Conservation (phyloP, 176 grass and related monocot species). For the Elaeis guineensis region DNA sequence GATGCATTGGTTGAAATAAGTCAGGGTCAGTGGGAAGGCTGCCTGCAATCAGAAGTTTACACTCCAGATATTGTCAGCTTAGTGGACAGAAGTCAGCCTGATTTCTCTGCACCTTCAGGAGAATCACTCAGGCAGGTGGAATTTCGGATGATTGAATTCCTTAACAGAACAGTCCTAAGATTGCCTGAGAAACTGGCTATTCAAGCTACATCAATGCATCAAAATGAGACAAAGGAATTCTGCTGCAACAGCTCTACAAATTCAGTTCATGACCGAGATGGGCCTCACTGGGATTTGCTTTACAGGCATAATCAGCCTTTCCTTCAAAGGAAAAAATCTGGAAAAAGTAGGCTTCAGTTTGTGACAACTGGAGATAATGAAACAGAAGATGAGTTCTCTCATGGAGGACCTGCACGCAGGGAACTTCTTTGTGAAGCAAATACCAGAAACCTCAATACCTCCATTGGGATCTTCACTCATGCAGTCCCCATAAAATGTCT, state of each 20-base stretch:
- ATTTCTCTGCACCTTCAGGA: constrained; percentile 28
- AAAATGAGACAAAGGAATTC: constrained; percentile 14
- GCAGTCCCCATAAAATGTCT: constrained; percentile 26
- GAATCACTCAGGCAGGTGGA: constrained; percentile 26
- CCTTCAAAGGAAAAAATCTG: constrained; percentile 15
- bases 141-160: constrained; percentile 22
- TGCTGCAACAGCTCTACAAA: constrained; percentile 10
- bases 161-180: constrained; percentile 20
- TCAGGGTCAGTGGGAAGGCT: constrained; percentile 23
- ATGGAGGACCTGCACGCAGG: background rate
- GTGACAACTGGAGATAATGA: constrained; percentile 8
- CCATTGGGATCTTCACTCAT: constrained; percentile 22
- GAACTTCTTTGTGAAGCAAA: background rate
- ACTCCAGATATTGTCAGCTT: constrained; percentile 11
- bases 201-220: constrained; percentile 1
- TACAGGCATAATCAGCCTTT: constrained; percentile 7
- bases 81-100: constrained; percentile 18
- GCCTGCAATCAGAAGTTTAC: constrained; percentile 9
- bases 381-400: constrained; percentile 2
- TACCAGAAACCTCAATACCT: constrained; percentile 1
- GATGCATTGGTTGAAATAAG: constrained; percentile 21
- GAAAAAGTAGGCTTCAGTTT: constrained; percentile 26
- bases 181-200: constrained; percentile 13
- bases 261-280: constrained; percentile 18
- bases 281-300: constrained; percentile 12